These are phyloP conservation scores for Onygenales sp. DNA, from an alignment of 2,329 filamentous ascomycete genomes.

Conservation along the genomic window DNA sequence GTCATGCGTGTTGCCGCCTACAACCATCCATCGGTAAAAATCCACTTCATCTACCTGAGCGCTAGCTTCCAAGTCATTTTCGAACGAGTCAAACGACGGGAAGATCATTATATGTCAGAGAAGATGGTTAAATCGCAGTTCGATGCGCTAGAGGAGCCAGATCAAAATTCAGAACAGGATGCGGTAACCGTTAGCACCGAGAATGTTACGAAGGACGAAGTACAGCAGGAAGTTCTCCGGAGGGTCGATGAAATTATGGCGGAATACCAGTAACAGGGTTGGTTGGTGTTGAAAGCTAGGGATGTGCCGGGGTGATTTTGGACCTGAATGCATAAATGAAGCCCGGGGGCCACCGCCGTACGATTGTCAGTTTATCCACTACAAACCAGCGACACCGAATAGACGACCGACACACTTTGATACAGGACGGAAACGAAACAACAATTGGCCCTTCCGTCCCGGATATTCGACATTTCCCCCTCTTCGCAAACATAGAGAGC, in stretches of 20 bases:
- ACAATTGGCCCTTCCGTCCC: too few relatives aligned
- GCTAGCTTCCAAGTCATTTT: constrained; percentile 68
- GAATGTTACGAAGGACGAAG: constrained; percentile 45
- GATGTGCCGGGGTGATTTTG: too few relatives aligned
- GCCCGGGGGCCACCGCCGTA: too few relatives aligned
- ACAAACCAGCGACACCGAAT: too few relatives aligned
- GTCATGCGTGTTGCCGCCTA: constrained; percentile 75
- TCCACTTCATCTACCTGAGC: constrained; percentile 89
- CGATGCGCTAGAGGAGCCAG: constrained; percentile 72
- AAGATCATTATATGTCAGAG: constrained; percentile 92
- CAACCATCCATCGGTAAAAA: constrained; percentile 59
- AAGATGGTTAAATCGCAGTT: constrained; percentile 94
- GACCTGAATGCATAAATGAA: too few relatives aligned
- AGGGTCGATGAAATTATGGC: constrained; percentile 9
- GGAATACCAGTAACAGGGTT: constrained; percentile 2
- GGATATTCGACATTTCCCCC: too few relatives aligned
- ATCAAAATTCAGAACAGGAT: constrained; percentile 54
- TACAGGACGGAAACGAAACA: too few relatives aligned
- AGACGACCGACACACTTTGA: too few relatives aligned
- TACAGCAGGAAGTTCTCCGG: constrained; percentile 13
- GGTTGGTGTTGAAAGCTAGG: too few relatives aligned
- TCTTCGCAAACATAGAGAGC: too few relatives aligned
- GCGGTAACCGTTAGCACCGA: constrained; percentile 60
- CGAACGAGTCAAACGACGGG: constrained; percentile 60
- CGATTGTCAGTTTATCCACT: too few relatives aligned